Percentiles rank a stretch among this genome's conserved stretches.
Evolutionary conservation across 2,329 filamentous ascomycete genomes (phyloP).

Genomic region (Diaporthe citrichinensis): DNA sequence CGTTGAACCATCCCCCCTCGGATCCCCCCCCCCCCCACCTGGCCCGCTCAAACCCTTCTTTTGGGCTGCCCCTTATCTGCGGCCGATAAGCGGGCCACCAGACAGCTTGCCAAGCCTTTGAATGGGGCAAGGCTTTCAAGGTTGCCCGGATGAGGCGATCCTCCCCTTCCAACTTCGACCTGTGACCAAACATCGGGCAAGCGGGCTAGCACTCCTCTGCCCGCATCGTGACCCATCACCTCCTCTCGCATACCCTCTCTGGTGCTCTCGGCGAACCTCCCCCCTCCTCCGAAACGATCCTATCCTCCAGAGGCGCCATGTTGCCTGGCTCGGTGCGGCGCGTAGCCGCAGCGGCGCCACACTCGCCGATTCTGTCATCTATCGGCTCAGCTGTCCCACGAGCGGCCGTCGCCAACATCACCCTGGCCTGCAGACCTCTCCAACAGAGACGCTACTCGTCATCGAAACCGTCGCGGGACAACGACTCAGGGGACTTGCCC

Average conservation of each 20-base stretch:
- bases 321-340: conserved; percentile 70
- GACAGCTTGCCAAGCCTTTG: conserved; percentile 11
- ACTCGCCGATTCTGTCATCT: conserved; percentile 59
- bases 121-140: conserved; percentile 40
- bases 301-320: conserved; percentile 56
- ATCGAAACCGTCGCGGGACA: conserved; percentile 73
- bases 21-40: not conserved
- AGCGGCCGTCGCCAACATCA: conserved; percentile 52
- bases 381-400: conserved; percentile 59
- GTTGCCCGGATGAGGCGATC: conserved; percentile 38
- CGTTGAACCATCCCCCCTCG: not conserved
- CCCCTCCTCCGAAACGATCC: not conserved
- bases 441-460: conserved; percentile 72
- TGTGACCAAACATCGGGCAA: conserved; percentile 35
- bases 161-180: conserved; percentile 37
- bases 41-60: not conserved
- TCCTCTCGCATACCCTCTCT: not conserved
- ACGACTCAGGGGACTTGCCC: conserved; percentile 66
- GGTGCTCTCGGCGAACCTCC: not conserved
- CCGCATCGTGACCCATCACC: conserved; percentile 33
- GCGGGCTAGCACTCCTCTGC: conserved; percentile 32
- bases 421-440: conserved; percentile 54
- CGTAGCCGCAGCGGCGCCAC: conserved; percentile 63
- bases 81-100: conserved; percentile 18
- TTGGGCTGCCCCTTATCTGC: conserved; percentile 5